Evolutionary conservation across 169 alveolate species (phyloP), one percentile per base, ranked within the genome.

Genomic region (Cryptosporidium canis): DNA sequence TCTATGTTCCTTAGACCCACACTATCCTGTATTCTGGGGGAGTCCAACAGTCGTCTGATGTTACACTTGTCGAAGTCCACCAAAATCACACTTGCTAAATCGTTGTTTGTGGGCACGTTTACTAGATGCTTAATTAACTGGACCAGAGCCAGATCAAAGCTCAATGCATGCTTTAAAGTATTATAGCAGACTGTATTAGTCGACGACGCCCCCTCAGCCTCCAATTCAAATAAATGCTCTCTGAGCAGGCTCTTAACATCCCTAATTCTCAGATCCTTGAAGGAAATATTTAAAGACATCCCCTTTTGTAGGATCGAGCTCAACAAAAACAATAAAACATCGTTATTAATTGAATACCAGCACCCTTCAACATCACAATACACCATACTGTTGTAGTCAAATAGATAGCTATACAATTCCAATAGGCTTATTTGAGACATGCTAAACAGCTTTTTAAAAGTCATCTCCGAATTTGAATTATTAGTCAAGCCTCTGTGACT

Each of bases 161-260:
- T 70, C 45, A 70, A 58, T 48, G 84, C 84, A 41, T 70, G 84
- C n/a, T 70, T 70, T 70, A 70, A 55, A 37, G 66, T 16, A 27
- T 70, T 48, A 29, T 45, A 70, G 29, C 21, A 44, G 21, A 70
- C 45, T 2, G 18, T 5, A 16, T 24, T 27, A 12, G 47, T 67
- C 0, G 55, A 48, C 9, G 58, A 24, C n/a, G 21, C 33, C 1
- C 63, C 58, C 18, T 35, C 35, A 39, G 51, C 16, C 18, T 39
- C 72, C 1, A 58, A 48, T 3, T 58, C 72, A 5, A 44, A 14
- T 1, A 77, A 41, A 11, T 55, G 12, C n/a, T 51, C 71, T 0
- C 3, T 56, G 16, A 77, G 71, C 47, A 77, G 44, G 55, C 31
- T 33, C 37, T 41, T 61, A 2, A 55, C 44, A 21, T 56, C 64